Base-by-base conservation (phyloP, 176 grass and related monocot species). In the Ensete ventricosum region DNA sequence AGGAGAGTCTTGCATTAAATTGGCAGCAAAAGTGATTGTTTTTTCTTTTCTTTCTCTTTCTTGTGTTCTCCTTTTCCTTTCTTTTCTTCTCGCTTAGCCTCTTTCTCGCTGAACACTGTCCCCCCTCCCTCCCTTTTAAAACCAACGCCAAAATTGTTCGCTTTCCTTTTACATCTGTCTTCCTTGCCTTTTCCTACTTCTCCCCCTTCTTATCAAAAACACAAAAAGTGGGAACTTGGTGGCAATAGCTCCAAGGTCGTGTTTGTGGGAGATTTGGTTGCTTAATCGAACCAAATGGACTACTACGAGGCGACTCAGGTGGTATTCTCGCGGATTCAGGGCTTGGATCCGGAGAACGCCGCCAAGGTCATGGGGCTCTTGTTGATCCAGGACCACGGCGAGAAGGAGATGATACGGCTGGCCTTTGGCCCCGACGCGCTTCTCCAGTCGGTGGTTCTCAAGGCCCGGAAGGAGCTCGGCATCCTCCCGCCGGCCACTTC, bases 241-340 rank as follows among this genome's bases (percentile, higher is more conserved):
- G 23, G 11, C 10, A 68, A 68, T 51, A 21, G 8, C 68, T 9
- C 49, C 43, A 71, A 71, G 16, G 43, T 52, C 16, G 34, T 6
- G 20, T 71, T 51, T 71, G 50, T 71, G 9, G 48, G 48, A 52
- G 34, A 8, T 71, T 51, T 71, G 48, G 68, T 17, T 21, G 9
- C 34, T 43, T 43, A 43, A 43, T 43, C 34, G 34, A 43, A 43
- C 68, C 68, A 25, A 48, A 96, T 96, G 89, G 93, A 96, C 79
- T 85, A 90, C 11, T 96, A 90, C 76, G 93, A 96, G 82, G 93
- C 93, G 50, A 96, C 93, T 19, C 90, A 89, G 85, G 82, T 97
- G 34, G 93, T 97, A 62, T 97, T 97, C 88, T 90, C 93, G 19
- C 84, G 93, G 86, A 97, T 97, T 85, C 93, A 96, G 81, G 80